A percentile compares a stretch with the other conserved stretches of the same genome.
Conservation (phyloP, 225 moss, liverwort and hornwort genomes). For the Antitrichia curtipendula region DNA sequence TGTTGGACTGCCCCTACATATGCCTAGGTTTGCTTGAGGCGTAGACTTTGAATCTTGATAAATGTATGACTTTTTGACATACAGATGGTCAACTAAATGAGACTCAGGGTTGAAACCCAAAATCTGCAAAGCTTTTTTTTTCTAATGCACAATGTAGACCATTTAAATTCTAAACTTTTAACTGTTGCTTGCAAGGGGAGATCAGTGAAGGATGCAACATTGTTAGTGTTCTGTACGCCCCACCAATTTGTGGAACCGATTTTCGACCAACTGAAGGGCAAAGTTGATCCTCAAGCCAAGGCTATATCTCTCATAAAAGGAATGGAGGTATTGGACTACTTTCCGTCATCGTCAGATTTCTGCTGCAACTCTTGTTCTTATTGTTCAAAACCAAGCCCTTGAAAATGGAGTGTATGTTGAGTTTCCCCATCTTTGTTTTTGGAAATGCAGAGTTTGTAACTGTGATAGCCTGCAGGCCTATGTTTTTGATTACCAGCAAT, state of each 20-base stretch:
- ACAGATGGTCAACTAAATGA: neutral
- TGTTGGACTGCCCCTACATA: neutral
- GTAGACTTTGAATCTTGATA: neutral
- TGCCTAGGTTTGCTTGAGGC: neutral
- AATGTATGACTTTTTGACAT: neutral
- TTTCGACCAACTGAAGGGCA: conserved; percentile 45
- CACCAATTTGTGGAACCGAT: conserved; percentile 57
- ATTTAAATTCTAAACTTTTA: neutral
- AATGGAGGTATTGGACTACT: conserved; percentile 35
- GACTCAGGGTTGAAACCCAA: neutral
- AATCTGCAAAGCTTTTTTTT: neutral
- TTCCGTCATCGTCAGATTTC: neutral
- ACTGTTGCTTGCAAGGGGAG: neutral
- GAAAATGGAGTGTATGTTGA: neutral
- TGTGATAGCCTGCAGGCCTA: neutral
- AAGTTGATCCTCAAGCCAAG: conserved; percentile 33
- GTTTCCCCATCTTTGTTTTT: neutral
- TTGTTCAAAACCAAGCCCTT: neutral
- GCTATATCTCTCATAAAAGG: conserved; percentile 74
- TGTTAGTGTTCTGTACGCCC: conserved; percentile 70
- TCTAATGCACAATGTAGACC: neutral
- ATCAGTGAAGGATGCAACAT: conserved; percentile 60
- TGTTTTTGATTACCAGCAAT: neutral
- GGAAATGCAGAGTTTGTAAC: neutral
- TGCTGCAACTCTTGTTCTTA: neutral